phyloP scores from a whole-genome alignment of 2,329 filamentous ascomycete species.

The Stagonosporopsis chrysanthemi region DNA sequence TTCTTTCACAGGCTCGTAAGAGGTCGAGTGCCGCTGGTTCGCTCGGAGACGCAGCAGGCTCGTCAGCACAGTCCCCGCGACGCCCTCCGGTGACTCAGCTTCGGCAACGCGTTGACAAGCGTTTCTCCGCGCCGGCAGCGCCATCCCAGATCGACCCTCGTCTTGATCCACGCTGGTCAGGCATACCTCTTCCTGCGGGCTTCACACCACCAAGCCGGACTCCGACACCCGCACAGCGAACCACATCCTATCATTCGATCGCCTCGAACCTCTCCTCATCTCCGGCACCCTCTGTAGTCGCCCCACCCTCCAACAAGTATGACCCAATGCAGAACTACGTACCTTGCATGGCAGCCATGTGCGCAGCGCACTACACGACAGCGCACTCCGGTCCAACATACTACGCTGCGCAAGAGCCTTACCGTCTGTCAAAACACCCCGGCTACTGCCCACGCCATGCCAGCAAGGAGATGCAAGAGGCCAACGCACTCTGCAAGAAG shows the following conservation, averaged over 20 bases:
- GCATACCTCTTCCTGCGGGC: conserved; percentile 25
- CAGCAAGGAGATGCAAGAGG: conserved; percentile 35
- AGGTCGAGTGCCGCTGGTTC: conserved; percentile 7
- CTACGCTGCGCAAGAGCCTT: conserved; percentile 38
- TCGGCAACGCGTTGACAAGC: conserved; percentile 20
- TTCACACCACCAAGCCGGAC: conserved; percentile 23
- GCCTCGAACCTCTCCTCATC: conserved; percentile 25
- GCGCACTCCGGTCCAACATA: conserved; percentile 37
- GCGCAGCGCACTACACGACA: conserved; percentile 36
- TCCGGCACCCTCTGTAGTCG: conserved; percentile 26
- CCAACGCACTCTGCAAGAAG: conserved; percentile 34
- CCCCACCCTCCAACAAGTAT: conserved; percentile 30
- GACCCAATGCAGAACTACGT: conserved; percentile 42
- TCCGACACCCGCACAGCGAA: conserved; percentile 21
- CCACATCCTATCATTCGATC: conserved; percentile 33
- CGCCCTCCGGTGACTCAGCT: conserved; percentile 12
- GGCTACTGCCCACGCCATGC: conserved; percentile 42
- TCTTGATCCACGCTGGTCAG: conserved; percentile 26
- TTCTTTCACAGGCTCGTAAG: conserved; percentile 10
- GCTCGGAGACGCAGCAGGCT: background rate
- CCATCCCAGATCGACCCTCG: conserved; percentile 16
- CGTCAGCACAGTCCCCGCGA: conserved; percentile 13
- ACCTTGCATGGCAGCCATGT: conserved; percentile 38
- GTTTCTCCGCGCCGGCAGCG: conserved; percentile 23
- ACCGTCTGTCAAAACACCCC: conserved; percentile 34